Percentiles rank a stretch among this genome's conserved stretches.
phyloP scores from a whole-genome alignment of 2,329 filamentous ascomycete species.

The Ceratocystiopsis sp. region DNA sequence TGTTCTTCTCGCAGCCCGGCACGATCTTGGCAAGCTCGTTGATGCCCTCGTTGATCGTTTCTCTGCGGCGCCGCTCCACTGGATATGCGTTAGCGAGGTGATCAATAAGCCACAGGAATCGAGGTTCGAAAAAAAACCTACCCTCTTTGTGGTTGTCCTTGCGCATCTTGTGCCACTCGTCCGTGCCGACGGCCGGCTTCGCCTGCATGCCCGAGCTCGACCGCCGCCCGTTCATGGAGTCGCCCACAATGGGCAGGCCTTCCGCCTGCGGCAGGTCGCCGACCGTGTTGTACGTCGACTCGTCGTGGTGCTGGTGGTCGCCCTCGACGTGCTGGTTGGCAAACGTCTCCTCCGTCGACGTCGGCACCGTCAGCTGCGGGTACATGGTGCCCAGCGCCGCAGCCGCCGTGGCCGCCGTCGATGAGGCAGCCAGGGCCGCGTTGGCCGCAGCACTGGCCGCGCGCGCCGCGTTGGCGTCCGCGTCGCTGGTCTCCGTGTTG shows the following conservation, averaged over 20 bases:
- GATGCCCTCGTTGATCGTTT: conserved; percentile 98
- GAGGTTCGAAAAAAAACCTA: conserved; percentile 22
- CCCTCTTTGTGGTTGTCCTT: conserved; percentile 99
- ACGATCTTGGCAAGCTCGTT: conserved; percentile 97
- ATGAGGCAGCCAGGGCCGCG: conserved; percentile 23
- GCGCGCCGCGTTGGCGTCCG: conserved; percentile 24
- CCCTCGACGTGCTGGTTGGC: conserved; percentile 28
- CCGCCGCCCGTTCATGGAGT: conserved; percentile 9
- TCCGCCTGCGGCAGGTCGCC: conserved; percentile 21
- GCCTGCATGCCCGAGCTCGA: conserved; percentile 11
- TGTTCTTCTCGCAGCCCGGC: conserved; percentile 96
- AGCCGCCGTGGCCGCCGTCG: conserved; percentile 37
- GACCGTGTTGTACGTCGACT: conserved; percentile 14
- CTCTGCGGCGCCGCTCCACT: conserved; percentile 92
- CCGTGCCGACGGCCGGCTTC: conserved; percentile 85
- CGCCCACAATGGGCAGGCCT: conserved; percentile 14
- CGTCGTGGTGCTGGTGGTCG: conserved; percentile 14
- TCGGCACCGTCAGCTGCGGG: conserved; percentile 39
- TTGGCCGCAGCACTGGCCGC: conserved; percentile 32
- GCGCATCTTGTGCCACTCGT: conserved; percentile 94
- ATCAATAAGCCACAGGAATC: neutral
- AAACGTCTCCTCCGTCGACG: conserved; percentile 42
- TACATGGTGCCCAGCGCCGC: conserved; percentile 41
- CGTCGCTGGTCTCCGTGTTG: conserved; percentile 30
- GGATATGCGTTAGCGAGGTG: neutral